Percentiles rank a stretch among this genome's conserved stretches.
Conservation (phyloP, 2,329 filamentous ascomycete genomes). For the Lachnellula suecica region DNA sequence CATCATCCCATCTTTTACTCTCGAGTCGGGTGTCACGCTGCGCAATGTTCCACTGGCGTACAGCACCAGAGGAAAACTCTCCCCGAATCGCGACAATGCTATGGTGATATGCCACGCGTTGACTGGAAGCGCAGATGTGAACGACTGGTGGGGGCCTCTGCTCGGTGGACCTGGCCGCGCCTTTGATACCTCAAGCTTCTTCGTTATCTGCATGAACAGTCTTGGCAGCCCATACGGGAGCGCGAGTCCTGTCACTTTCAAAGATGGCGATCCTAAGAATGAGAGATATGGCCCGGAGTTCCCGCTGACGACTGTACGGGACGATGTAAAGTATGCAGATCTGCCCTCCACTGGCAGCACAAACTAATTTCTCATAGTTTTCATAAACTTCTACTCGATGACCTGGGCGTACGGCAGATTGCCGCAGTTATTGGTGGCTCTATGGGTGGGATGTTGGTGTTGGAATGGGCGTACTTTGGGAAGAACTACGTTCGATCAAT, state of each 20-base stretch:
- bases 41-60: conserved; percentile 73
- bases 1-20: conserved; percentile 82
- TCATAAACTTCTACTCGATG: conserved; percentile 77
- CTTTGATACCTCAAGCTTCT: conserved; percentile 82
- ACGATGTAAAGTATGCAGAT: conserved; percentile 81
- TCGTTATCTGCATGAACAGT: conserved; percentile 84
- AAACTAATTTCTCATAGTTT: conserved; percentile 48
- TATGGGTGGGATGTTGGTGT: conserved; percentile 86
- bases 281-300: conserved; percentile 93
- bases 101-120: conserved; percentile 83
- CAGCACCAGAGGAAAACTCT: conserved; percentile 62
- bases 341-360: conserved; percentile 10
- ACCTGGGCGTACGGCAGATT: conserved; percentile 75
- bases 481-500: conserved; percentile 79
- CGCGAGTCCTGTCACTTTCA: conserved; percentile 85
- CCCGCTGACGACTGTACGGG: conserved; percentile 88
- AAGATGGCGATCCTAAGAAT: conserved; percentile 72
- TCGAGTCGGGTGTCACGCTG: conserved; percentile 87
- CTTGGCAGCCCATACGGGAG: conserved; percentile 83
- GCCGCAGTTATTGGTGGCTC: conserved; percentile 81
- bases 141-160: conserved; percentile 86
- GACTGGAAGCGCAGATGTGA: conserved; percentile 81
- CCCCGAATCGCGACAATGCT: conserved; percentile 59
- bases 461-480: conserved; percentile 90
- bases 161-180: conserved; percentile 75